Percentiles rank a stretch among this genome's conserved stretches.
Evolutionary conservation across 495 filamentous ascomycete species (phyloP).

Genomic region (Cairneyella variabilis): DNA sequence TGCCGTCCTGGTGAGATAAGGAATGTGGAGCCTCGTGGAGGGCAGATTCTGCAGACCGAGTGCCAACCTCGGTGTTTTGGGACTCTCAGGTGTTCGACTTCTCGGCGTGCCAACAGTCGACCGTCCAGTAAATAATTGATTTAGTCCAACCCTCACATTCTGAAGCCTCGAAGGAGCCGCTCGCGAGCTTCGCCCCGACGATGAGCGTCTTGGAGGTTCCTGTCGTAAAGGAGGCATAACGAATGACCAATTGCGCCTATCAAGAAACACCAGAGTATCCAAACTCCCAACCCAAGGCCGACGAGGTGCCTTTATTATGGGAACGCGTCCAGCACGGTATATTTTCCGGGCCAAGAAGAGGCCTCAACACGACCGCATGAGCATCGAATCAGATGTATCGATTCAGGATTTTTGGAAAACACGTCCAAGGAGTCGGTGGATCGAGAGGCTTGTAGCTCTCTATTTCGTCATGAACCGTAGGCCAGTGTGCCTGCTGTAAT

Average conservation of each 20-base stretch:
- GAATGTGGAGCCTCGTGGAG: conserved; percentile 36
- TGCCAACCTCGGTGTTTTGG: conserved; percentile 38
- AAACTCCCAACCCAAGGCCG: neutral
- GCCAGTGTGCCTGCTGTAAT: conserved; percentile 7
- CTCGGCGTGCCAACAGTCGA: conserved; percentile 16
- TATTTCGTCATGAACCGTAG: conserved; percentile 7
- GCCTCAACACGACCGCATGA: conserved; percentile 22
- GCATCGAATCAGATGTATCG: conserved; percentile 6
- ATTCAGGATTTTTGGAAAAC: neutral
- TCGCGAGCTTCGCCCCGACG: neutral
- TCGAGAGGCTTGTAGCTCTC: conserved; percentile 10
- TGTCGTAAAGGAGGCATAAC: conserved; percentile 10
- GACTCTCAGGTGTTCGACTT: conserved; percentile 29
- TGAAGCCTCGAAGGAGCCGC: conserved; percentile 13
- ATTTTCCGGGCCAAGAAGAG: neutral
- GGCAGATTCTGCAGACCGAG: conserved; percentile 34
- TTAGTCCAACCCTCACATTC: conserved; percentile 14
- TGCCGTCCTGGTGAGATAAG: conserved; percentile 28
- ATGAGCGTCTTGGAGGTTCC: conserved; percentile 3
- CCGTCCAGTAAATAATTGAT: conserved; percentile 31
- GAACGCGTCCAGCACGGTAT: conserved; percentile 18
- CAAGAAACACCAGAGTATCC: neutral
- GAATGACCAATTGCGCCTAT: neutral
- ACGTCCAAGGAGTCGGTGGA: conserved; percentile 1
- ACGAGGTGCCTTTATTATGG: no score